Evolutionary conservation across 2,329 filamentous ascomycete genomes (phyloP), one percentile per base, ranked within the genome.

Genomic region (Hymenoscyphus salicellus): DNA sequence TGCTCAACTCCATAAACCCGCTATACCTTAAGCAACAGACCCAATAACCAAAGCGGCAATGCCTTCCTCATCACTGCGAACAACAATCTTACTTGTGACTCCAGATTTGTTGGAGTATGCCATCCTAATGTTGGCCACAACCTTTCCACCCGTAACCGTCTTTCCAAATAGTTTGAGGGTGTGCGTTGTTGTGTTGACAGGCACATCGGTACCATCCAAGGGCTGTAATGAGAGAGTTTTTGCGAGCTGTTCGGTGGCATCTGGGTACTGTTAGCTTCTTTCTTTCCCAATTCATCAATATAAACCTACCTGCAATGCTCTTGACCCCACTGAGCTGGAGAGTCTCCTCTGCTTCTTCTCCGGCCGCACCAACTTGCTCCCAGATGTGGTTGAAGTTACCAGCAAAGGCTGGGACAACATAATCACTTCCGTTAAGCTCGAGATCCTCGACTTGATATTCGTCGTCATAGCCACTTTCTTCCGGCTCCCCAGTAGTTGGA

Each of bases 381-480:
- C 94, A 99, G 58, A 98, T 86, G 74, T 96, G 92, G 75, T 91
- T 92, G 77, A 98, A 99, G 82, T 92, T 96, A 76, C 93, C 91
- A 20, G 93, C 93, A 77, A 96, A 99, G 1, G 92, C 89, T 23
- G 95, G 95, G 58, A 97, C 85, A 67, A 99, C 88, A 78, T 97
- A 99, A 78, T 99, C 95, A 71, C 92, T 93, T 65, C 94, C 95
- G 20, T 87, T 85, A 66, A 99, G 86, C 67, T 97, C 93, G 66
- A 98, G 87, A 75, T 97, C 93, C 67, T 95, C 92, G 66, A 98
- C 90, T 79, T 97, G 92, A 76, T 99, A 99, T 80, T 99, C 95
- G 74, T 99, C 95, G 61, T 98, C 94, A 77, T 98, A 98, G 56
- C 95, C 95, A 57, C 81, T 84, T 17, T 96, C 93, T 77, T 99